Conservation (phyloP, 345 rosid species). For the Camelina laxa region DNA sequence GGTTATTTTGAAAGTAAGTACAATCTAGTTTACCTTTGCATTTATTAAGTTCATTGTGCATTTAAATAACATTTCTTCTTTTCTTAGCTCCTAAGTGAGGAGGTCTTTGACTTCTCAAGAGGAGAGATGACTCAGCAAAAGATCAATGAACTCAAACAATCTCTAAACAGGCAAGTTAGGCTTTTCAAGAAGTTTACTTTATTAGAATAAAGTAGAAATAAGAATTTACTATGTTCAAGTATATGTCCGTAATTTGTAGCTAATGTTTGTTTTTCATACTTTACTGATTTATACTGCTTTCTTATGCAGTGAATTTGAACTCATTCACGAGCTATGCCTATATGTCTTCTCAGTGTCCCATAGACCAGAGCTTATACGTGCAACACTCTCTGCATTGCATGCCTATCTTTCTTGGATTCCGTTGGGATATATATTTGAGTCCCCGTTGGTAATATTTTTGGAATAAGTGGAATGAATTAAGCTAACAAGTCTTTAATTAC, state of each 20-base stretch:
- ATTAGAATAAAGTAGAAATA: not conserved
- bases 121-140: constrained; percentile 98
- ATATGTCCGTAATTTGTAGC: constrained; percentile 14
- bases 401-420: constrained; percentile 99
- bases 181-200: constrained; percentile 26
- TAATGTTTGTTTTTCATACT: constrained; percentile 8
- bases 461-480: constrained; percentile 23
- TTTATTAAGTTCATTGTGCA: not conserved
- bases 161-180: constrained; percentile 73
- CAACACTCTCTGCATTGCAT: constrained; percentile 93
- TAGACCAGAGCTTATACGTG: constrained; percentile 86
- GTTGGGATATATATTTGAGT: constrained; percentile 94
- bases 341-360: constrained; percentile 94
- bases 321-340: constrained; percentile 95
- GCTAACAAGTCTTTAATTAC: constrained; percentile 23
- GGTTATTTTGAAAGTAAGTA: constrained; percentile 82
- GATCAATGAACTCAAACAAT: constrained; percentile 89
- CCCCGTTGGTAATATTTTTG: constrained; percentile 71
- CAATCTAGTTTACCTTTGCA: constrained; percentile 14
- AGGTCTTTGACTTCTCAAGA: constrained; percentile 97
- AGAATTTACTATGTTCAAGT: constrained; percentile 9
- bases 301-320: constrained; percentile 87
- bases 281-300: constrained; percentile 35
- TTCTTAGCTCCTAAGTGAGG: constrained; percentile 92
- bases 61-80: constrained; percentile 25